Base-by-base conservation (phyloP, 331 rosid species). In the Malus hybrid region DNA sequence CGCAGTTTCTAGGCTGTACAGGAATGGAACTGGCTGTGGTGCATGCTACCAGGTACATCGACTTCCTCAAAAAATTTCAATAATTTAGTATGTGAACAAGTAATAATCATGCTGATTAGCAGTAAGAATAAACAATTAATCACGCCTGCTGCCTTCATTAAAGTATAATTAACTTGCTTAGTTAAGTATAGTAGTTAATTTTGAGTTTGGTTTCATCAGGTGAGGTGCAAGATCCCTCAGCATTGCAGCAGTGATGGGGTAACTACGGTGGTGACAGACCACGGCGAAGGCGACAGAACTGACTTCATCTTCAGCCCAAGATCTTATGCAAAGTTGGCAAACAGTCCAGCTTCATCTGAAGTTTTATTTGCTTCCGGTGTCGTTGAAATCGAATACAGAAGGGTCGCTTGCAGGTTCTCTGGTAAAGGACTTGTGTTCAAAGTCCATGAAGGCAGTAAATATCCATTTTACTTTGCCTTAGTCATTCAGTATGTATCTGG, bases 1-100 rank as follows among this genome's bases (percentile, higher is more conserved):
- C 12, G 99, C 93, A 18, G 97, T 90, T 66, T 81, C 96, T 10
- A 39, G 86, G 81, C 91, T 92, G 33, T 94, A 81, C 73, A 88
- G 36, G 77, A 83, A 88, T 83, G 99, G 99, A 15, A 72, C 93
- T 77, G 99, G 96, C 29, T 94, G 97, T 67, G 99, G 99, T 74
- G 96, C 88, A 55, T 94, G 99, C 75, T 94, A 94, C 68, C 96
- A 90, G 88, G 99, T 92, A 69, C 71, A 52, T 57, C 14, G 29
- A 18, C 63, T 57, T 62, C 16, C 15, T 24, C 30, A 60, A 60
- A 10, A 3, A 22, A 39, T 2, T 13, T 61, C 34, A 28, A 61
- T 61, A 14, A 28, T 28, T 72, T 34, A 50, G 20, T 16, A 50
- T 6, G 20, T 16, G 56, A 58, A 44, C 67, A 32, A 33, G 63